phyloP scores from a whole-genome alignment of 192 early-diverging fungal genomes.

The Backusella australiensis region DNA sequence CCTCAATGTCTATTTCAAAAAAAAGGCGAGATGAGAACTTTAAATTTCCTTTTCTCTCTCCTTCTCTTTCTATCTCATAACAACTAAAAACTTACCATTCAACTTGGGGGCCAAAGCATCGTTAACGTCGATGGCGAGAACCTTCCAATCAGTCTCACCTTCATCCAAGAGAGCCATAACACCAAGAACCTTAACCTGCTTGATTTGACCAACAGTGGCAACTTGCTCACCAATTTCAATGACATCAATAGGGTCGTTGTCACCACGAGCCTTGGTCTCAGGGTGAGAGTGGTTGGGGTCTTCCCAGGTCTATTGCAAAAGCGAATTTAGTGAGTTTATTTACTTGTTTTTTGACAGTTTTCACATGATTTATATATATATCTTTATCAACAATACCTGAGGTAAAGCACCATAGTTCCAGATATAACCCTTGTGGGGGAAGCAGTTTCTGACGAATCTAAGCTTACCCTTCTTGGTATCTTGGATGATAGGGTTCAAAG shows the following conservation, averaged over 20 bases:
- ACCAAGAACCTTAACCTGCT: slow-evolving; percentile 99
- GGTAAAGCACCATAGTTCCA: slow-evolving; percentile 99
- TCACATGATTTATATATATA: not conserved
- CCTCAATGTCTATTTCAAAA: slow-evolving; percentile 79
- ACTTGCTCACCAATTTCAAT: slow-evolving; percentile 97
- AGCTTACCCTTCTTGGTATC: slow-evolving; percentile 99
- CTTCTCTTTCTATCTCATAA: not conserved
- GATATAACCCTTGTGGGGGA: slow-evolving; percentile 99
- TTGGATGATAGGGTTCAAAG: slow-evolving; percentile 98
- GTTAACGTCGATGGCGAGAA: slow-evolving; percentile 96
- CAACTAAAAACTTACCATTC: slow-evolving; percentile 59
- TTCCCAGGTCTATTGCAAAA: slow-evolving; percentile 88
- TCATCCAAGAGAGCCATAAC: slow-evolving; percentile 99
- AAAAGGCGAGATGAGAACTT: not conserved
- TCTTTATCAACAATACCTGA: slow-evolving; percentile 50
- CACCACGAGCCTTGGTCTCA: slow-evolving; percentile 95
- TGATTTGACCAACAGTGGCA: slow-evolving; percentile 90
- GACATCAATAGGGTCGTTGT: slow-evolving; percentile 98
- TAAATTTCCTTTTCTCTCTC: not conserved
- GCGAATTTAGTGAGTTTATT: not conserved
- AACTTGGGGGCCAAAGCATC: slow-evolving; percentile 97
- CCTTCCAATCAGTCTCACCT: slow-evolving; percentile 99
- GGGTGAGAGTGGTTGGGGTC: slow-evolving; percentile 86
- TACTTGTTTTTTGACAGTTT: not conserved
- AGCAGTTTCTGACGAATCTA: slow-evolving; percentile 96